phyloP scores from a whole-genome alignment of 179 eudicot species.

The Silene coronaria region DNA sequence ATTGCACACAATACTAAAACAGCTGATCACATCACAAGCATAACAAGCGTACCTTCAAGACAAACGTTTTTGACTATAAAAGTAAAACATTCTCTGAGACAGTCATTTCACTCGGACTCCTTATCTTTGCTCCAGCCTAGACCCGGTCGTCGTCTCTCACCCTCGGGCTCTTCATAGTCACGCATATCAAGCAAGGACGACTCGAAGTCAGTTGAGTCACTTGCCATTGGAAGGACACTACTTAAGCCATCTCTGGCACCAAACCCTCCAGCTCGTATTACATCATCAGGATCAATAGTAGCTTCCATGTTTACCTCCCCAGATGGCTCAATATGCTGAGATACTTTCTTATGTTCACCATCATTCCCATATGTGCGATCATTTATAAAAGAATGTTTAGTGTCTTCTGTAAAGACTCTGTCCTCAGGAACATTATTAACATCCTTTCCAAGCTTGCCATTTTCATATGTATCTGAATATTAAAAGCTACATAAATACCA shows the following conservation, averaged over 20 bases:
- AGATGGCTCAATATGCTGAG: slow-evolving; percentile 19
- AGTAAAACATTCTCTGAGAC: slow-evolving; percentile 8
- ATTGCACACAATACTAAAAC: not conserved
- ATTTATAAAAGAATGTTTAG: not conserved
- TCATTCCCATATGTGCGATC: slow-evolving; percentile 23
- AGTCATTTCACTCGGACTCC: slow-evolving; percentile 27
- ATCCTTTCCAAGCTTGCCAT: slow-evolving; percentile 19
- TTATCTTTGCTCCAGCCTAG: slow-evolving; percentile 61
- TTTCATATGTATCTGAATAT: slow-evolving; percentile 29
- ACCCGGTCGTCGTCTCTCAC: slow-evolving; percentile 48
- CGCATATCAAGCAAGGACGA: slow-evolving; percentile 72
- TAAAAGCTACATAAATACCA: slow-evolving; percentile 8
- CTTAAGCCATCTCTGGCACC: slow-evolving; percentile 78
- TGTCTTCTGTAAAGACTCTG: slow-evolving; percentile 17
- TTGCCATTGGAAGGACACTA: slow-evolving; percentile 69
- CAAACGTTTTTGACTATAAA: slow-evolving; percentile 12
- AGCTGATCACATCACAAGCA: slow-evolving; percentile 1
- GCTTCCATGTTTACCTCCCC: slow-evolving; percentile 72
- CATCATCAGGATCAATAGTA: slow-evolving; percentile 55
- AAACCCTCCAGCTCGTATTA: slow-evolving; percentile 71
- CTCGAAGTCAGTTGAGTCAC: slow-evolving; percentile 82
- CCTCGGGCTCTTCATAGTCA: slow-evolving; percentile 61
- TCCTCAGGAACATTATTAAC: slow-evolving; percentile 5
- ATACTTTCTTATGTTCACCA: slow-evolving; percentile 23
- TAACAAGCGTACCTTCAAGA: slow-evolving; percentile 27